Conservation (phyloP, 208 protist species). For the Novymonas esmeraldas region DNA sequence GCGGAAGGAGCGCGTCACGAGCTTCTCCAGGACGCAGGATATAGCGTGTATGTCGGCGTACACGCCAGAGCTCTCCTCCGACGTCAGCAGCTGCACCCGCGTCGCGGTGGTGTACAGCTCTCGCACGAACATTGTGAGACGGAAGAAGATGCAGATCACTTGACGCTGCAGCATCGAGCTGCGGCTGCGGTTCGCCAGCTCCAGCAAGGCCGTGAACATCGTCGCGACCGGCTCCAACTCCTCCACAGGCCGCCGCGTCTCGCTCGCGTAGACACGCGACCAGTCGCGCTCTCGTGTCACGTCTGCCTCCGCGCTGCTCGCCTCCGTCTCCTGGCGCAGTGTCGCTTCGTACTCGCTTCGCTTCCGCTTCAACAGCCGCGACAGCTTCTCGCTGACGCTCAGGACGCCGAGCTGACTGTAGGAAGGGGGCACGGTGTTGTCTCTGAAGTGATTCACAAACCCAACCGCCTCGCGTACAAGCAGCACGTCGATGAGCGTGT, state of each 20-base stretch:
- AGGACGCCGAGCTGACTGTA: slow-evolving; percentile 33
- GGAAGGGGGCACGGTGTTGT: background rate
- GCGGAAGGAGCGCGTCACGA: slow-evolving; percentile 34
- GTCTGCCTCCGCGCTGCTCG: background rate
- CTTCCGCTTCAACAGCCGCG: background rate
- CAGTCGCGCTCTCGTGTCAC: background rate
- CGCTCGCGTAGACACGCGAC: slow-evolving; percentile 1
- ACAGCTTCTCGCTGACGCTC: slow-evolving; percentile 10
- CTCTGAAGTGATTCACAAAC: slow-evolving; percentile 43
- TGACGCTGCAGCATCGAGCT: slow-evolving; percentile 40
- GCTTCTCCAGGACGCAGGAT: slow-evolving; percentile 20
- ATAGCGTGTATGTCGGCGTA: slow-evolving; percentile 38
- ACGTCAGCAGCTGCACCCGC: slow-evolving; percentile 53
- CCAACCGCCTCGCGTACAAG: slow-evolving; percentile 29
- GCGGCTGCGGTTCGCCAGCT: slow-evolving; percentile 29
- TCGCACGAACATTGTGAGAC: slow-evolving; percentile 38
- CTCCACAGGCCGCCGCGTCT: slow-evolving; percentile 1
- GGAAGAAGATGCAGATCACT: slow-evolving; percentile 41
- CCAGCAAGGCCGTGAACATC: slow-evolving; percentile 38
- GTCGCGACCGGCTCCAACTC: slow-evolving; percentile 25
- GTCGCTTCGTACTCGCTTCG: slow-evolving; percentile 4
- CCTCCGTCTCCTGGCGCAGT: background rate
- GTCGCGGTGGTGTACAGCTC: slow-evolving; percentile 36
- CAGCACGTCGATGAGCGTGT: slow-evolving; percentile 37
- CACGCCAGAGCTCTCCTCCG: slow-evolving; percentile 37